Base-by-base conservation (phyloP, 768 basidiomycete genomes). In the Leccinum aurantiacum region DNA sequence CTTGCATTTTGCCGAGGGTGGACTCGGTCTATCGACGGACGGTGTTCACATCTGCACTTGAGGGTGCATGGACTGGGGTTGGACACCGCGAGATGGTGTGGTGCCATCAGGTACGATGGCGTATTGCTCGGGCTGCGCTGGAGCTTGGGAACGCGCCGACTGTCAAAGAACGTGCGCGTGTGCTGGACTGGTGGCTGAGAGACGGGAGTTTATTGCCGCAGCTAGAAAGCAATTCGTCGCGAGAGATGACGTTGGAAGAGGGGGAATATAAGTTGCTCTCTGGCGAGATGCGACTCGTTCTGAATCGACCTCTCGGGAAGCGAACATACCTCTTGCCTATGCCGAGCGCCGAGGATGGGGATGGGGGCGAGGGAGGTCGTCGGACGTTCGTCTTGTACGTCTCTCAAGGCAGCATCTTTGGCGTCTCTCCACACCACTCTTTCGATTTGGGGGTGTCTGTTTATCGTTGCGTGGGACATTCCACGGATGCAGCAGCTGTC, bases 61-160 rank as follows among this genome's bases (percentile, higher is more conserved):
- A 95, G 52, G 92, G 93, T n/a, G 84, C 88, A 3, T 96, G 95
- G 91, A 93, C 95, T 2, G 93, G 93, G 2, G 91, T 98, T 5
- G 96, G 95, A 25, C 97, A 99, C 72, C 87, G 87, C 47, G 95
- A 92, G 60, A 95, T 98, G 85, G 93, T 98, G 4, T 99, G 97
- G 97, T 98, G 97, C 70, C 93, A 98, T 74, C 97, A 99, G 75
- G 88, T 98, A 10, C 88, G 97, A 44, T 93, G 89, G 90, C 84
- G 87, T 22, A 79, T 96, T 35, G 95, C 95, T 15, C 81, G 91
- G 55, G 84, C 87, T 19, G 87, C 87, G 25, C 75, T 98, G 6
- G 91, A 93, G 66, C 76, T 91, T 11, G 82, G 82, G 3, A 68
- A 62, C n/a, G 58, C 68, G 6, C 38, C 58, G 3, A 66, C 74